Evolutionary conservation across 495 filamentous ascomycete genomes (phyloP), one percentile per base, ranked within the genome.

Genomic region (Parathielavia hyrcaniae): DNA sequence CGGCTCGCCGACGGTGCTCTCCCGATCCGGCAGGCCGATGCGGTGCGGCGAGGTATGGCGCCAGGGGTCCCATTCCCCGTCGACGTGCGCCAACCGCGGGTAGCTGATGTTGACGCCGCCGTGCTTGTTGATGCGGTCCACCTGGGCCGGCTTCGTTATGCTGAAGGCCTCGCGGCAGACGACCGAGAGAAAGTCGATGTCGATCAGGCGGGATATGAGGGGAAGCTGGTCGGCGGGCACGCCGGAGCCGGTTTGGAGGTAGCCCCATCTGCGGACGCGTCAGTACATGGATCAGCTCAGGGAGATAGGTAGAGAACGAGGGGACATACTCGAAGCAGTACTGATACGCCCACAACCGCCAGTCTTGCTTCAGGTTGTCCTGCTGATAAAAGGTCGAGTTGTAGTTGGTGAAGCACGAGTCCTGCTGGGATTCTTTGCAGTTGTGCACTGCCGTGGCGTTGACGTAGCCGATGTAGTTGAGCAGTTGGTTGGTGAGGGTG

Each of bases 21-120:
- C 60, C 19, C 86, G 63, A 23, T 64, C 61, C 0, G 69, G 62
- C 12, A 79, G 73, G 0, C 71, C 76, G 36, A 81, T 73, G 1
- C 78, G 77, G 55, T 87, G 84, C 5, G 83, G 82, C 12, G 81
- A 85, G 0, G 84, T 83, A 0, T 79, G 77, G 8, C 83, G 75
- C 87, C 87, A 91, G 0, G 87, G 85, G 65, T 91, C 87, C 51
- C 74, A 74, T 53, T 86, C 74, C 14, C 86, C 86, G 57, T 85
- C 86, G 50, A 91, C 73, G 54, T 83, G 76, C 17, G 86, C 86
- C 8, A 89, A 77, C 22, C 84, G 79, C 6, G 80, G 75, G 58
- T 85, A 87, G 47, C 77, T 74, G 67, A 88, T 81, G 59, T 76
- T 58, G 60, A 81, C 86, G n/a, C 83, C 85, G 38, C 87, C 87